These are phyloP conservation scores for Botryotinia narcissicola DNA, from an alignment of 2,329 filamentous ascomycete genomes.

Conservation along the genomic window DNA sequence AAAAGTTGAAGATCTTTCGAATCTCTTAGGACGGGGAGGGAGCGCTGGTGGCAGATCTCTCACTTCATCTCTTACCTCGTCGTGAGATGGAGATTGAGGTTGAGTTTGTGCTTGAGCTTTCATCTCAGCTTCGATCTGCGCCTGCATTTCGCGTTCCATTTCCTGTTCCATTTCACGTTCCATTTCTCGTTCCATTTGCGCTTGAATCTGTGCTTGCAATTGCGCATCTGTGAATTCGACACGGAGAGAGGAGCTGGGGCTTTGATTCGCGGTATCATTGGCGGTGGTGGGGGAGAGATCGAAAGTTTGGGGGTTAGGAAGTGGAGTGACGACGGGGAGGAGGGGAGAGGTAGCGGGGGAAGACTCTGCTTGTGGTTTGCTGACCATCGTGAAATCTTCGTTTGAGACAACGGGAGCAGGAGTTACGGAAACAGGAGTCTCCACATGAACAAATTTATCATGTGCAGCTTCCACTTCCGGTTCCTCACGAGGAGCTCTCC, in stretches of 20 bases:
- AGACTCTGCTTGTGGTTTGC: background rate
- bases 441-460: background rate
- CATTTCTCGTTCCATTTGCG: constrained; percentile 3
- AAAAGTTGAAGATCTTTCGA: background rate
- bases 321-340: background rate
- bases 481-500: background rate
- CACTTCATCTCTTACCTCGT: background rate
- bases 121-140: constrained; percentile 1
- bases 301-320: background rate
- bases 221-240: constrained; percentile 8
- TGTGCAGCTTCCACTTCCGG: background rate
- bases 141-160: constrained; percentile 1
- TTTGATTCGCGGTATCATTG: background rate
- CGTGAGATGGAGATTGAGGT: background rate
- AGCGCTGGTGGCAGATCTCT: background rate
- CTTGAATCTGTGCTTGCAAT: background rate
- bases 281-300: background rate
- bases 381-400: background rate
- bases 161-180: background rate
- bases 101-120: background rate
- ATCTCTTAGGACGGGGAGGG: background rate
- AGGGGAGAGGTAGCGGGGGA: background rate
- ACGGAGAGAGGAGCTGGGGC: background rate
- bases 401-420: background rate
- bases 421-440: background rate